Base-by-base conservation (phyloP, 129 eudicot genomes). In the Deinandra increscens region DNA sequence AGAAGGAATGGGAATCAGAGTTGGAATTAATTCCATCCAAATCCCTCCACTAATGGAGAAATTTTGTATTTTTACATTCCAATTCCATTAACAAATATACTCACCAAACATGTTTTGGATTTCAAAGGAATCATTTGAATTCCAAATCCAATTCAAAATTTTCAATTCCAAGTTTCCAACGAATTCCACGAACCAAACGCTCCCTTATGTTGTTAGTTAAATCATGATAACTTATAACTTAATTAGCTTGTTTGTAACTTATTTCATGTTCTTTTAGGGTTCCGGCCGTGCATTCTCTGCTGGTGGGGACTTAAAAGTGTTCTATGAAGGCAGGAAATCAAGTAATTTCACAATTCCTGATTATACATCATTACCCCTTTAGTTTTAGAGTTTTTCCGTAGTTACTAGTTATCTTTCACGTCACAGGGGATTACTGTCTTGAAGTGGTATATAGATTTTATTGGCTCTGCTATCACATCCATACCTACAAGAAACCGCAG, bases 251-350 rank as follows among this genome's bases (percentile, higher is more conserved):
- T 63, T 9, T n/a, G 22, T 26, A 7, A 54, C 39, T 39, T n/a
- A 4, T 48, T 23, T 39, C 15, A 5, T 75, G 55, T 48, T 69
- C 60, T 20, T 67, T 2, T 77, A 94, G 99, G 99, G 99, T 42
- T 82, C 97, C 38, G 99, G 99, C 26, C 97, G 97, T 33, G 97
- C 97, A 12, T 94, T 79, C 76, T 94, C 97, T 65, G 97, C 97
- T 39, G 99, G 99, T 19, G 99, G 99, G 68, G 99, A 94, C 79
- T 68, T 94, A 76, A 84, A 82, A 38, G 63, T 94, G 96, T 94
- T 94, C 85, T 94, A 94, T 51, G 76, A 78, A 48, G 99, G 97
- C 75, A 87, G 75, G 78, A 64, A 69, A 15, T 62, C 79, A 50
- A 83, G 98, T 93, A 81, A 70, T 45, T 69, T 13, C 26, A 43